Evolutionary conservation across 192 early-diverging fungal genomes (phyloP).

Genomic region (Coemansia sp.): DNA sequence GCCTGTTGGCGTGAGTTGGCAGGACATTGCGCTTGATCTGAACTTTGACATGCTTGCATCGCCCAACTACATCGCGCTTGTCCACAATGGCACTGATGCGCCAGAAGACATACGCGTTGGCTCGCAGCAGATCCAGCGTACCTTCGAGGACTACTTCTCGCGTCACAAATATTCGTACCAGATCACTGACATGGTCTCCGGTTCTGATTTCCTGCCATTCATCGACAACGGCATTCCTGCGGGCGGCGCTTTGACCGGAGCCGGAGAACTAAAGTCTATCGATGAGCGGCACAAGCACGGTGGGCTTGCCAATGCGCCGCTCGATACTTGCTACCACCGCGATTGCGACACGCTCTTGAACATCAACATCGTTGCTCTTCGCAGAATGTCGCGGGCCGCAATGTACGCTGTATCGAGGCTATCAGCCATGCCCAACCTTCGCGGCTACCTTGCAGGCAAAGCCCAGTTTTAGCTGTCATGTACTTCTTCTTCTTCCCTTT

Average conservation of each 20-base stretch:
- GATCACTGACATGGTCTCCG: constrained; percentile 60
- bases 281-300: constrained; percentile 58
- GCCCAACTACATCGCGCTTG: constrained; percentile 67
- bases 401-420: constrained; percentile 47
- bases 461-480: neutral
- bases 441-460: constrained; percentile 11
- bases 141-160: constrained; percentile 61
- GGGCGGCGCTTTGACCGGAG: constrained; percentile 67
- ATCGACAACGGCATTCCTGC: constrained; percentile 62
- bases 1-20: constrained; percentile 34
- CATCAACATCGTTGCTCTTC: constrained; percentile 59
- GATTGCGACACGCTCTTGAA: constrained; percentile 68
- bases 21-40: constrained; percentile 60
- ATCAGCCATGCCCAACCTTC: constrained; percentile 18
- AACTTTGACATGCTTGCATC: constrained; percentile 77
- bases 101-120: constrained; percentile 51
- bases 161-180: constrained; percentile 51
- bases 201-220: constrained; percentile 71
- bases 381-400: constrained; percentile 52
- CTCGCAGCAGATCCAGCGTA: constrained; percentile 59
- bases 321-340: constrained; percentile 71
- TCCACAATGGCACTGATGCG: constrained; percentile 66
- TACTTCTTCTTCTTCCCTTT: neutral
- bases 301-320: constrained; percentile 62
- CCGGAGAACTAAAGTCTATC: constrained; percentile 59